Percentiles rank a stretch among this genome's conserved stretches.
phyloP scores from a whole-genome alignment of 495 filamentous ascomycete species.

The Neurospora sp. region DNA sequence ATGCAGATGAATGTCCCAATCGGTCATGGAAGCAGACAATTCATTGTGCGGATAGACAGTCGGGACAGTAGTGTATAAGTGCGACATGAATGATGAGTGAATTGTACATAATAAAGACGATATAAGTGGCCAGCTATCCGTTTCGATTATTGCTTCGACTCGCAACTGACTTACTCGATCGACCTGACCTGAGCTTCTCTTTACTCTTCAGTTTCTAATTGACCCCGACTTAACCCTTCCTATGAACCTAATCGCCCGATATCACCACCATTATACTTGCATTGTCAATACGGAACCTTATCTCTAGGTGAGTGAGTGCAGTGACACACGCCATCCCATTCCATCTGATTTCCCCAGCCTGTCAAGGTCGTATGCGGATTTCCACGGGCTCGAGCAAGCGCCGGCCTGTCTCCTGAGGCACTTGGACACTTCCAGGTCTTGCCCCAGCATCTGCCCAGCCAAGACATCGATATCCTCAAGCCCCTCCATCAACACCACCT shows the following conservation, averaged over 20 bases:
- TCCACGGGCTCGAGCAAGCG: neutral
- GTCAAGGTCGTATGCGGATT: neutral
- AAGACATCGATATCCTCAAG: neutral
- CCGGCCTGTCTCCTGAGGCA: neutral
- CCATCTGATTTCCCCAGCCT: neutral
- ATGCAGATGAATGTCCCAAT: neutral
- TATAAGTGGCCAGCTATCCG: constrained; percentile 19
- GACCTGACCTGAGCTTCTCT: neutral
- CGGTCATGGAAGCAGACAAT: neutral
- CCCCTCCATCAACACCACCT: neutral
- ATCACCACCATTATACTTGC: neutral
- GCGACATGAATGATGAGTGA: constrained; percentile 9
- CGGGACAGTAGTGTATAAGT: constrained; percentile 1
- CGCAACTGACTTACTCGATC: neutral
- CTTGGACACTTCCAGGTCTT: neutral
- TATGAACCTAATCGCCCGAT: neutral
- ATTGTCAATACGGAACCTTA: neutral
- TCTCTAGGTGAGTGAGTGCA: neutral
- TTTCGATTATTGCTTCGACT: constrained; percentile 1
- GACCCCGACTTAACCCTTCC: neutral
- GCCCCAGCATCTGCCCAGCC: neutral
- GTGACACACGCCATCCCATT: neutral
- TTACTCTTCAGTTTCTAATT: constrained; percentile 6
- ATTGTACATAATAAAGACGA: constrained; percentile 3
- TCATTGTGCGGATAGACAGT: neutral